Evolutionary conservation across 192 early-diverging fungal species (phyloP), one percentile per base, ranked within the genome.

Genomic region (Chytriomyces hyalinus): DNA sequence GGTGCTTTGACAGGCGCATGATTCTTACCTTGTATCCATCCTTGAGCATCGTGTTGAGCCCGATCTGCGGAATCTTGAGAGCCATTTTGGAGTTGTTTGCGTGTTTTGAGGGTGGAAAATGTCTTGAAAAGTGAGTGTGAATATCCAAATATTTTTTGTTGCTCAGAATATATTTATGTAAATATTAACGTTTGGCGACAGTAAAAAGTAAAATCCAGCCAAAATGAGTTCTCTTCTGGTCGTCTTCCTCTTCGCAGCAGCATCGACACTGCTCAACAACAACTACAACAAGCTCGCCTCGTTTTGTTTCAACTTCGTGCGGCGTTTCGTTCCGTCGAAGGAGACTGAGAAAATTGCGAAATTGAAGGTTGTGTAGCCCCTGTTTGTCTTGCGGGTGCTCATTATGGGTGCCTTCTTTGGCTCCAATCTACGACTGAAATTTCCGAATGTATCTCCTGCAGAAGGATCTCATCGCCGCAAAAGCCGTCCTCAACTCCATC

Each of bases 21-120:
- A 17, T 53, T 0, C 45, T 45, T 81, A 93, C 92, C 85, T 97
- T 95, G 90, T 96, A 96, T 61, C 96, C 96, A 60, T 96, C 95
- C 86, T 96, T 97, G 80, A 97, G 93, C 70, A 96, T 88, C 13
- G 72, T 73, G 60, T 73, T 87, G 49, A 93, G 89, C 26, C 91
- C 92, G 63, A 89, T 83, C 81, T 97, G 92, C 44, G 95, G 95
- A 76, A 97, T 90, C 73, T 93, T 94, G 68, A 97, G 84, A 43
- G 95, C 95, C 95, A 97, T 97, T 43, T 72, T 61, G 62, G 57
- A 48, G 13, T n/a, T 63, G 28, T 59, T 7, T 22, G 5, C 6
- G 67, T 8, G 47, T 43, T 61, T 73, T n/a, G 63, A 28, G 36
- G 63, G 20, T 26, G 63, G 24, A 65, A 26, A 65, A 65, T 13